A percentile compares a stretch with the other conserved stretches of the same genome.
Conservation (phyloP, 1,139 yeast genomes). For the Pichia sp. region DNA sequence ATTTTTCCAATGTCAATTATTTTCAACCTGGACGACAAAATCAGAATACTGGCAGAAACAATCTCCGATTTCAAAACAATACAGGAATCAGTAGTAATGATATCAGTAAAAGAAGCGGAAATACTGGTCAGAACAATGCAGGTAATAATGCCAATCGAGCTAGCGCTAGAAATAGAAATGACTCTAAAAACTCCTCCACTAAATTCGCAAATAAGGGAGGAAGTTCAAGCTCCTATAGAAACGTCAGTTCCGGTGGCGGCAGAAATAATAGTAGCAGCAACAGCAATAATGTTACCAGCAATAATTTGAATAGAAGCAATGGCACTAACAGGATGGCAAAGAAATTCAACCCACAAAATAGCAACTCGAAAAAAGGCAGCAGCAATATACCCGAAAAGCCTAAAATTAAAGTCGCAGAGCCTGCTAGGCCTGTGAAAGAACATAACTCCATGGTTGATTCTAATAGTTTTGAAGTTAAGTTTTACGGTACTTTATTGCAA, state of each 20-base stretch:
- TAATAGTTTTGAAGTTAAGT: constrained; percentile 24
- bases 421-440: background rate
- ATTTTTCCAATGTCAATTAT: constrained; percentile 13
- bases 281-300: background rate
- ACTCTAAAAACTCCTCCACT: background rate
- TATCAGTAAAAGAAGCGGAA: background rate
- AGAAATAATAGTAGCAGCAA: background rate
- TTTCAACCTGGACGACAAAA: constrained; percentile 14
- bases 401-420: background rate
- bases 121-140: background rate
- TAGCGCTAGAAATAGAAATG: background rate
- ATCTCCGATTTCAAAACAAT: background rate
- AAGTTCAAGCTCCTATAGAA: background rate
- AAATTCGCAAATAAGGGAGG: background rate
- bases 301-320: background rate
- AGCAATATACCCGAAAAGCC: background rate
- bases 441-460: background rate
- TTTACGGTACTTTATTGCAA: constrained; percentile 27
- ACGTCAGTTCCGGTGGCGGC: background rate
- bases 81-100: background rate
- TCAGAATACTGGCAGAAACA: constrained; percentile 1
- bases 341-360: background rate
- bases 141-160: background rate
- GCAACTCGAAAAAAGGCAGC: background rate
- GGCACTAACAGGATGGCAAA: background rate